Evolutionary conservation across 176 grass and related monocot species (phyloP).

Genomic region (Thalia dealbata): DNA sequence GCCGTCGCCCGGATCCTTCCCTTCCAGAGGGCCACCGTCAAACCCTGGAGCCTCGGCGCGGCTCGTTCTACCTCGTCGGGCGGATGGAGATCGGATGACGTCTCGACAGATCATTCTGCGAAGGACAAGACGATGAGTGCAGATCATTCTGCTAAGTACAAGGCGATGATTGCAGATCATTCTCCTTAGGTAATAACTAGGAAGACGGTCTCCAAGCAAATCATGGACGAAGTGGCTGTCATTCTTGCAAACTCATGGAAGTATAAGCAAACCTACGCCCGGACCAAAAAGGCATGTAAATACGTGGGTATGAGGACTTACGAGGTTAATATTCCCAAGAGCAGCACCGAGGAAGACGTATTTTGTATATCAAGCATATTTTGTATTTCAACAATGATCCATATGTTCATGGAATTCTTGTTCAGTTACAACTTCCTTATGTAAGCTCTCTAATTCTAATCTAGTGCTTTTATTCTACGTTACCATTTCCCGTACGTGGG

Average conservation of each 20-base stretch:
- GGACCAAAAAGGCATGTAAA: slow-evolving; percentile 84
- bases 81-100: not conserved
- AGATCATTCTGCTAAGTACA: no score
- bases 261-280: slow-evolving; percentile 80
- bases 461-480: no score
- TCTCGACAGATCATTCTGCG: not conserved
- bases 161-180: slow-evolving; percentile 23
- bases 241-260: slow-evolving; percentile 72
- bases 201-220: slow-evolving; percentile 68
- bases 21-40: not conserved
- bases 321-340: slow-evolving; percentile 64
- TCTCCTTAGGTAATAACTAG: slow-evolving; percentile 60
- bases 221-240: slow-evolving; percentile 68
- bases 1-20: slow-evolving; percentile 12
- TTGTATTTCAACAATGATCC: slow-evolving; percentile 60
- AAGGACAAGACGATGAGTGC: not conserved
- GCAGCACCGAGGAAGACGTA: slow-evolving; percentile 66
- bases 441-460: slow-evolving; percentile 23
- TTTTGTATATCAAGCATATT: slow-evolving; percentile 64
- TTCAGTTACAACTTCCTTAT: slow-evolving; percentile 78
- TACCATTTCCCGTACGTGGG: no score
- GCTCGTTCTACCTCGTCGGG: not conserved
- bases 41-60: not conserved
- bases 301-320: slow-evolving; percentile 75
- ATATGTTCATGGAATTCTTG: slow-evolving; percentile 79